phyloP scores from a whole-genome alignment of 2,329 filamentous ascomycete species.

The Claviceps monticola region DNA sequence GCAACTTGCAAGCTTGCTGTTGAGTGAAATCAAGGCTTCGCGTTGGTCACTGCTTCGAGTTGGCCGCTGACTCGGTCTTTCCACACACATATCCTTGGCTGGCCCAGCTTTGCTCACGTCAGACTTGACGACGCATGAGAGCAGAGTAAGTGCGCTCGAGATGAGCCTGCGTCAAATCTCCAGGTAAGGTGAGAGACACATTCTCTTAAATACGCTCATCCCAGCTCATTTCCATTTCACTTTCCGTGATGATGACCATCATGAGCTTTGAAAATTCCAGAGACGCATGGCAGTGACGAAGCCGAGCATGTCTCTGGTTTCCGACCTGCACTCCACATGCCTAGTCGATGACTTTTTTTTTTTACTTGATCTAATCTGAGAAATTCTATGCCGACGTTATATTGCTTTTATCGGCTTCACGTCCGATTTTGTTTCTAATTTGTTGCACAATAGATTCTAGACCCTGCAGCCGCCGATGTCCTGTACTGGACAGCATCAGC shows the following conservation, averaged over 20 bases:
- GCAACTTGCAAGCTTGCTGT: not conserved
- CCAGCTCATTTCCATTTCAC: not conserved
- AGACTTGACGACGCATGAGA: too few species aligned
- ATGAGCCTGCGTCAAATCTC: too few species aligned
- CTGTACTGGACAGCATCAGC: constrained; percentile 37
- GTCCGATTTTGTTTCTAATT: constrained; percentile 20
- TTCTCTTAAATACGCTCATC: not conserved
- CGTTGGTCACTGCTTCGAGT: too few species aligned
- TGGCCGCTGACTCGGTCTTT: too few species aligned
- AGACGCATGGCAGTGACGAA: constrained; percentile 28
- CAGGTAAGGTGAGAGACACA: not conserved
- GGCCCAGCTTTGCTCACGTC: not conserved
- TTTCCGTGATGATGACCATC: constrained; percentile 26
- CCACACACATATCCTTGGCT: too few species aligned
- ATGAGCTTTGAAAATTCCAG: constrained; percentile 21
- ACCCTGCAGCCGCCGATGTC: constrained; percentile 37
- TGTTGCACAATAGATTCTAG: constrained; percentile 28
- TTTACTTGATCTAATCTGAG: constrained; percentile 57
- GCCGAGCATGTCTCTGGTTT: constrained; percentile 39
- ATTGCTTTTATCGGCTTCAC: constrained; percentile 8
- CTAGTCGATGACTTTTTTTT: constrained; percentile 21
- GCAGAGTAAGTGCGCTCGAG: too few species aligned
- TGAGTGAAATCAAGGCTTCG: too few species aligned
- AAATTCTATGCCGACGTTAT: not conserved
- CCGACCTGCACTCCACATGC: constrained; percentile 13